Conservation (phyloP, 140 eudicot genomes). For the Bidens hawaiensis region DNA sequence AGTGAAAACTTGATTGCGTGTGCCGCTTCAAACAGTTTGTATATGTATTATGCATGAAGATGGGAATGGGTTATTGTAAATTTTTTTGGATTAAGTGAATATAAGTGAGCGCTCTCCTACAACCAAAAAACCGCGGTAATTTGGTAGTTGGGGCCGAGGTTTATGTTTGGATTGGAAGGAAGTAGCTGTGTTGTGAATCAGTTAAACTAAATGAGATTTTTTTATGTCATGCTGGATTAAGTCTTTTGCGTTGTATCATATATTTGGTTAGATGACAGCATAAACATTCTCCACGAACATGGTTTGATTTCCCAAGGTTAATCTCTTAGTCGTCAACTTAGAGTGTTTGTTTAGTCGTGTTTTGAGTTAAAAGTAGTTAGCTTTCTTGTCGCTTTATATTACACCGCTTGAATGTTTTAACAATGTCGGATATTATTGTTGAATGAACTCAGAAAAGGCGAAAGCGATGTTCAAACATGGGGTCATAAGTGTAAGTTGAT, state of each 20-base stretch:
- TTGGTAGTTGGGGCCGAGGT: conserved; percentile 10
- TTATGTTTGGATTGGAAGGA: conserved; percentile 28
- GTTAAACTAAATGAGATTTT: conserved; percentile 11
- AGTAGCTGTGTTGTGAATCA: conserved; percentile 33
- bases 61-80: conserved; percentile 3
- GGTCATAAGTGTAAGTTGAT: background rate
- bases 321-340: too few relatives aligned
- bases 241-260: conserved; percentile 3
- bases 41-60: conserved; percentile 49
- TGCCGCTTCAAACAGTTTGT: conserved; percentile 72
- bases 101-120: conserved; percentile 28
- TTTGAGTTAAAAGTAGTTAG: too few relatives aligned
- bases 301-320: background rate
- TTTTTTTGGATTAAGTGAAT: conserved; percentile 18
- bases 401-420: background rate
- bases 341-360: too few relatives aligned
- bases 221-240: conserved; percentile 17
- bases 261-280: background rate
- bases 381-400: too few relatives aligned
- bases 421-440: background rate
- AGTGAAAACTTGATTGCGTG: conserved; percentile 72
- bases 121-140: conserved; percentile 6
- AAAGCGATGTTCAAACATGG: background rate
- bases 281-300: background rate
- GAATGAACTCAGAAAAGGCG: background rate